Percentiles rank a stretch among this genome's conserved stretches.
Evolutionary conservation across 805 yeast genomes (phyloP).

Genomic region (Candida adriatica): DNA sequence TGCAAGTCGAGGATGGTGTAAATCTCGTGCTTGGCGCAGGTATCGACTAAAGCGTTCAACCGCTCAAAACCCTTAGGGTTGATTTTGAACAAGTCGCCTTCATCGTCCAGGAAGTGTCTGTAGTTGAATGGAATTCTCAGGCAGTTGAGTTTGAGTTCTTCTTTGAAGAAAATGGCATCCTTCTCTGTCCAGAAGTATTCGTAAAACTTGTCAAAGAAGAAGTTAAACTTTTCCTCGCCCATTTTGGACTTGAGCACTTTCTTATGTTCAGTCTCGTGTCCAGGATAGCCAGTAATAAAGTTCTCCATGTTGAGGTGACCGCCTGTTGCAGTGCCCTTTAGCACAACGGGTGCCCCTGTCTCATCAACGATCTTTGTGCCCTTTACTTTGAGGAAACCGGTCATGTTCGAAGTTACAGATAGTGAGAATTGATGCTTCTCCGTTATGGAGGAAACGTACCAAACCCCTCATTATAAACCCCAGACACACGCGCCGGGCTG

Average conservation of each 20-base stretch:
- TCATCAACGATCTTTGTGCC: slow-evolving; percentile 44
- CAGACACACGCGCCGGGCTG: background rate
- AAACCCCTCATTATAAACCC: background rate
- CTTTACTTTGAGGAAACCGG: slow-evolving; percentile 31
- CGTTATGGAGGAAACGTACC: background rate
- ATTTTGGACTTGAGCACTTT: slow-evolving; percentile 31
- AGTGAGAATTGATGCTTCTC: background rate
- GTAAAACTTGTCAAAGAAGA: slow-evolving; percentile 43
- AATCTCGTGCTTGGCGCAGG: slow-evolving; percentile 39
- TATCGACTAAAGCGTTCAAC: slow-evolving; percentile 36
- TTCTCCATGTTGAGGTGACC: slow-evolving; percentile 51
- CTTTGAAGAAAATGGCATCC: slow-evolving; percentile 40
- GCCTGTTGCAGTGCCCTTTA: slow-evolving; percentile 43
- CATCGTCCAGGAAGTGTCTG: slow-evolving; percentile 41
- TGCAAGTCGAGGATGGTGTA: slow-evolving; percentile 44
- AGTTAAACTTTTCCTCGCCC: slow-evolving; percentile 42
- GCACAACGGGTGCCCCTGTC: slow-evolving; percentile 32
- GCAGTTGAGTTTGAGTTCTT: slow-evolving; percentile 36
- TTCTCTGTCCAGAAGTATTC: slow-evolving; percentile 47
- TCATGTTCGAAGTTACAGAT: slow-evolving; percentile 3
- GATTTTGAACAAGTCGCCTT: slow-evolving; percentile 34
- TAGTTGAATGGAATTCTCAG: slow-evolving; percentile 46
- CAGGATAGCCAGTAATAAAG: slow-evolving; percentile 50
- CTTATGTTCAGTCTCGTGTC: slow-evolving; percentile 46
- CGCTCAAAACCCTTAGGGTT: slow-evolving; percentile 39